A percentile compares a stretch with the other conserved stretches of the same genome.
These are phyloP conservation scores for Penicillium sp. DNA, from an alignment of 2,329 filamentous ascomycete genomes.

Conservation along the genomic window DNA sequence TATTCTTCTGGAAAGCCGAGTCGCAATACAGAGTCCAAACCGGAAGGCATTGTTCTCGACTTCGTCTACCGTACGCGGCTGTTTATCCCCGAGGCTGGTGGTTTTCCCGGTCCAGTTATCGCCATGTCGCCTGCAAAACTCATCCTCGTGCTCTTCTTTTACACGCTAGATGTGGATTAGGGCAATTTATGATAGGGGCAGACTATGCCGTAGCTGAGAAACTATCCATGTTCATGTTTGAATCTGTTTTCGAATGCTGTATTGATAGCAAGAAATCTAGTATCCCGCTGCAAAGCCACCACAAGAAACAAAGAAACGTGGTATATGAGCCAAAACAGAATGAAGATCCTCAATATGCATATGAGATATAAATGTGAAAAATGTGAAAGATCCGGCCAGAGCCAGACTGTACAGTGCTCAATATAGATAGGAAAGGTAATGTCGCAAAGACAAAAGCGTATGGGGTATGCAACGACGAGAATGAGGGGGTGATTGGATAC, in stretches of 20 bases:
- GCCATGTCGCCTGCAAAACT: too few relatives aligned
- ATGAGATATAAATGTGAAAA: background rate
- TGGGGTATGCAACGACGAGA: conserved; percentile 9
- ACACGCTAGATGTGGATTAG: too few relatives aligned
- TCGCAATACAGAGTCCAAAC: too few relatives aligned
- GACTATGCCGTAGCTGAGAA: too few relatives aligned
- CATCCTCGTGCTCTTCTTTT: too few relatives aligned
- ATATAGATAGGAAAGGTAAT: background rate
- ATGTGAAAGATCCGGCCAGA: conserved; percentile 8
- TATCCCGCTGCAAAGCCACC: conserved; percentile 1
- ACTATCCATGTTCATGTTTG: too few relatives aligned
- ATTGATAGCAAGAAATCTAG: background rate
- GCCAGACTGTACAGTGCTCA: conserved; percentile 22
- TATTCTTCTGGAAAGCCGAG: too few relatives aligned
- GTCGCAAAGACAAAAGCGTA: conserved; percentile 1
- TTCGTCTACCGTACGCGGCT: too few relatives aligned
- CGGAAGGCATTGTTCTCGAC: too few relatives aligned
- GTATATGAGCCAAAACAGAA: conserved; percentile 14
- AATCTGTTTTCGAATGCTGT: background rate
- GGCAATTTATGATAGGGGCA: too few relatives aligned
- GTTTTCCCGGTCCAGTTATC: too few relatives aligned
- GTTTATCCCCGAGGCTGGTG: too few relatives aligned
- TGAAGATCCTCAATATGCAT: conserved; percentile 15
- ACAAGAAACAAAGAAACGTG: background rate
- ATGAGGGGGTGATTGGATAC: background rate